phyloP scores from a whole-genome alignment of 2,329 filamentous ascomycete genomes.

The Ambrosiella cleistominuta region DNA sequence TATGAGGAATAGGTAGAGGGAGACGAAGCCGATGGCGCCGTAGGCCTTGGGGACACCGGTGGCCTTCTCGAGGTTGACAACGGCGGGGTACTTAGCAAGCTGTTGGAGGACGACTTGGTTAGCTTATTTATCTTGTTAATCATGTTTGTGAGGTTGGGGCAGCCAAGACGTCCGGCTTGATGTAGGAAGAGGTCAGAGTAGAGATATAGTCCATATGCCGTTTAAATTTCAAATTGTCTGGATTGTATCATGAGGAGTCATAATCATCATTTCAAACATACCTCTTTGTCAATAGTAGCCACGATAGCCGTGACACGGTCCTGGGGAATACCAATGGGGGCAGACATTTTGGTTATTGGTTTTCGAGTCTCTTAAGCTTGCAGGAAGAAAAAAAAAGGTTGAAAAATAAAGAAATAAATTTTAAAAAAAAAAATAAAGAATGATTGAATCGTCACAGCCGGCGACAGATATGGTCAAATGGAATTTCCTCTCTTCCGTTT shows the following conservation, averaged over 20 bases:
- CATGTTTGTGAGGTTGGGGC: no score
- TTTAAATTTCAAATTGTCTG: neutral
- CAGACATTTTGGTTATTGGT: slow-evolving; percentile 40
- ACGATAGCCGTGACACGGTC: slow-evolving; percentile 63
- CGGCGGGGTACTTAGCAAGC: slow-evolving; percentile 70
- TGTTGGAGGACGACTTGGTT: slow-evolving; percentile 21
- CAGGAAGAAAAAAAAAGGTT: slow-evolving; percentile 1
- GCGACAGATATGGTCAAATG: no score
- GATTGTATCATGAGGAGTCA: slow-evolving; percentile 1
- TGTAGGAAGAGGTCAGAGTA: no score
- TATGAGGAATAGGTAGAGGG: slow-evolving; percentile 78
- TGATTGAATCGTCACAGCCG: no score
- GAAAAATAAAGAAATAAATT: no score
- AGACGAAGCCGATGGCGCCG: slow-evolving; percentile 55
- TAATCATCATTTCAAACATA: slow-evolving; percentile 19
- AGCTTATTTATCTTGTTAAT: neutral
- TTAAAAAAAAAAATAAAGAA: neutral
- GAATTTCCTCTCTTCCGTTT: no score
- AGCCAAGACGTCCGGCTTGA: no score
- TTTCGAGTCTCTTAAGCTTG: neutral
- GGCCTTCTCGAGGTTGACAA: slow-evolving; percentile 76
- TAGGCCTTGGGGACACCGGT: slow-evolving; percentile 74
- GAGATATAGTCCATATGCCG: no score
- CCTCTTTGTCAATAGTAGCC: slow-evolving; percentile 67
- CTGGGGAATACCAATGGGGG: slow-evolving; percentile 31